These are phyloP conservation scores for Cyberlindnera sargentensis DNA, from an alignment of 805 yeast species.

Conservation along the genomic window DNA sequence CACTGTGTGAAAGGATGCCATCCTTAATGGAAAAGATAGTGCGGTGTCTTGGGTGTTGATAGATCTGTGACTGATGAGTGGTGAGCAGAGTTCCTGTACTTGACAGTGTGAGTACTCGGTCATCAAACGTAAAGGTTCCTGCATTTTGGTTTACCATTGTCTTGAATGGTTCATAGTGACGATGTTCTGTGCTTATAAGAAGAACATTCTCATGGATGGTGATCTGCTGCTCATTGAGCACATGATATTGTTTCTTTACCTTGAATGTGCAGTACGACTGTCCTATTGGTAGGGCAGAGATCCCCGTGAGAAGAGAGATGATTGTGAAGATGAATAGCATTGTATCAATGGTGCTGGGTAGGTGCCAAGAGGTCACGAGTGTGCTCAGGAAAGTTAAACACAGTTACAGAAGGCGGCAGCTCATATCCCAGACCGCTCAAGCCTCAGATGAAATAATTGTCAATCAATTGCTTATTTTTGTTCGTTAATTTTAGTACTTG, in stretches of 20 bases:
- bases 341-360: background rate
- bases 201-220: background rate
- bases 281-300: constrained; percentile 5
- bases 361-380: no score
- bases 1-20: constrained; percentile 11
- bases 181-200: background rate
- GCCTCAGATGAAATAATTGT: no score
- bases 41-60: background rate
- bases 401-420: no score
- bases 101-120: no score
- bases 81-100: background rate
- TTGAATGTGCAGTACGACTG: constrained; percentile 6
- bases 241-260: constrained; percentile 5
- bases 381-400: no score
- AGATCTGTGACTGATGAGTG: background rate
- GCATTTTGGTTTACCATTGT: background rate
- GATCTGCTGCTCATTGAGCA: constrained; percentile 1
- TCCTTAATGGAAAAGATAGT: constrained; percentile 14
- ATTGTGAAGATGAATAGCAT: background rate
- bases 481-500: no score
- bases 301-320: background rate
- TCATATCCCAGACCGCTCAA: no score
- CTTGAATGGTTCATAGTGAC: background rate
- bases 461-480: no score
- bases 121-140: background rate